phyloP scores from a whole-genome alignment of 1,284 basidiomycete genomes.

The Leucocoprinus gongylophorus region DNA sequence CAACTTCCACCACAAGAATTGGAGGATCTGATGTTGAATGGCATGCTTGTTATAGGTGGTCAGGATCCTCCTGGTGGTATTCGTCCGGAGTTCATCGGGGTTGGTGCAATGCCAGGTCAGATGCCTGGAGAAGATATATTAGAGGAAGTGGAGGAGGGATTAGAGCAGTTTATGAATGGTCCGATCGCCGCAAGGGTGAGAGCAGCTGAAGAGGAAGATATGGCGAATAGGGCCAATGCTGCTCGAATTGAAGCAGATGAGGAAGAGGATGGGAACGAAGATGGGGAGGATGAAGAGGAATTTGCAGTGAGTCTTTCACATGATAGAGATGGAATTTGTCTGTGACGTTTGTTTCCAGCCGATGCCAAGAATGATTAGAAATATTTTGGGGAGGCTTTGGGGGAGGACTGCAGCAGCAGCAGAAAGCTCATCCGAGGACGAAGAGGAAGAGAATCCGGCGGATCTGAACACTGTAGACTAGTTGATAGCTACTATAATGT shows the following conservation, averaged over 20 bases:
- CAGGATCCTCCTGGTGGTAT: constrained; percentile 11
- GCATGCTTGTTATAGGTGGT: constrained; percentile 26
- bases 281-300: constrained; percentile 34
- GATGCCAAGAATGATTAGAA: constrained; percentile 56
- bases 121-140: constrained; percentile 17
- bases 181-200: not conserved
- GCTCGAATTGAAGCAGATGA: constrained; percentile 19
- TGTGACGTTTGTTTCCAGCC: constrained; percentile 27
- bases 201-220: constrained; percentile 12
- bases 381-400: constrained; percentile 57
- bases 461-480: constrained; percentile 30
- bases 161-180: constrained; percentile 1
- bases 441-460: constrained; percentile 14
- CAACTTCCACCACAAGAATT: constrained; percentile 53
- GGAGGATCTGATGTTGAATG: constrained; percentile 49
- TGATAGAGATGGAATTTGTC: not conserved
- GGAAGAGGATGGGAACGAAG: constrained; percentile 19
- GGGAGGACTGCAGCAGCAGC: constrained; percentile 34
- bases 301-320: constrained; percentile 37
- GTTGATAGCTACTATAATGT: no score
- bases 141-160: constrained; percentile 21
- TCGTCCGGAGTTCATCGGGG: constrained; percentile 12
- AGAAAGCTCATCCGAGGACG: constrained; percentile 31
- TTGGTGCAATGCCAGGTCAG: constrained; percentile 32
- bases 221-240: constrained; percentile 19